Evolutionary conservation across 495 filamentous ascomycete species (phyloP).

Genomic region (Xylaria flabelliformis): DNA sequence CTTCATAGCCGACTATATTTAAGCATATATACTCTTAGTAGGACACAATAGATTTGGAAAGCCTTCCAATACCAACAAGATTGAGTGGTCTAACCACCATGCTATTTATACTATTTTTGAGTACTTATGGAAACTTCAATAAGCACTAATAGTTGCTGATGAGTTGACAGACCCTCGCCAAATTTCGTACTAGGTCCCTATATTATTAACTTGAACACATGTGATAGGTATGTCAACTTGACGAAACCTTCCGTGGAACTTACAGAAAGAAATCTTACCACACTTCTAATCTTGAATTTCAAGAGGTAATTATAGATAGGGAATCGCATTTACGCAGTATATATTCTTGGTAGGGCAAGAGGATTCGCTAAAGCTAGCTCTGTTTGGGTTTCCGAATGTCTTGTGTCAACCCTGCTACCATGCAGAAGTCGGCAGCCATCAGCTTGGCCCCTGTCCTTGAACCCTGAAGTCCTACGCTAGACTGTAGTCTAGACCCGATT

Average conservation of each 20-base stretch:
- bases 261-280: background rate
- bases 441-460: slow-evolving; percentile 11
- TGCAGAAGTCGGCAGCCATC: slow-evolving; percentile 20
- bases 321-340: background rate
- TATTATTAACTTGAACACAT: background rate
- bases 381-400: slow-evolving; percentile 17
- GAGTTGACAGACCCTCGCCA: background rate
- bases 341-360: slow-evolving; percentile 2
- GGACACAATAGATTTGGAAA: background rate
- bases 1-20: background rate
- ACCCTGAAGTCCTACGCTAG: slow-evolving; percentile 26
- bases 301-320: background rate
- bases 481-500: background rate
- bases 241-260: background rate
- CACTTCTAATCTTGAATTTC: background rate
- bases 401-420: slow-evolving; percentile 14
- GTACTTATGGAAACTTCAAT: background rate
- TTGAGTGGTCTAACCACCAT: background rate
- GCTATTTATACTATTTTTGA: background rate
- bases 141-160: slow-evolving; percentile 22
- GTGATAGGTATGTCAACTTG: background rate
- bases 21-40: no score
- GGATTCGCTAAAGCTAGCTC: slow-evolving; percentile 18
- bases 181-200: background rate
- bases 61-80: background rate